phyloP scores from a whole-genome alignment of 139 green algal genomes.

The Chlamydomonas asymmetrica region DNA sequence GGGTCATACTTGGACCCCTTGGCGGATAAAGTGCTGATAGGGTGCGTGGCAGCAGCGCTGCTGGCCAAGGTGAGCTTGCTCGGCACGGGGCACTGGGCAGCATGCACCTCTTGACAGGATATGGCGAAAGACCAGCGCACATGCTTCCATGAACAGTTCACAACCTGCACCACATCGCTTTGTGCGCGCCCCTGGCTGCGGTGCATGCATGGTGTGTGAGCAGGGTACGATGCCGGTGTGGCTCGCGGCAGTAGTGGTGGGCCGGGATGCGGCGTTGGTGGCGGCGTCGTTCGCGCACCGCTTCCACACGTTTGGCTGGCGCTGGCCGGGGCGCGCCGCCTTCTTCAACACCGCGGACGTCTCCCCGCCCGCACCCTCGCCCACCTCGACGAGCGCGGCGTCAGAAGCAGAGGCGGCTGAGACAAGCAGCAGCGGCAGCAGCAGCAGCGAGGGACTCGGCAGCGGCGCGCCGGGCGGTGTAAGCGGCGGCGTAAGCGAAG shows the following conservation, averaged over 20 bases:
- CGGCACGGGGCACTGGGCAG: too few relatives aligned
- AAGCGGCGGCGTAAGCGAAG: background rate
- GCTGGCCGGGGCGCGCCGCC: slow-evolving; percentile 45
- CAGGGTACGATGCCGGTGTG: slow-evolving; percentile 58
- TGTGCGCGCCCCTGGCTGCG: too few relatives aligned
- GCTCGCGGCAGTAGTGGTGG: slow-evolving; percentile 71
- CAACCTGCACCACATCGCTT: too few relatives aligned
- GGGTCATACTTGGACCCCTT: slow-evolving; percentile 89
- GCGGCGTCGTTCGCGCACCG: slow-evolving; percentile 50
- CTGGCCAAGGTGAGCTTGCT: too few relatives aligned
- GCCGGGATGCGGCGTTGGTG: slow-evolving; percentile 71
- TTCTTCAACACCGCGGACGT: slow-evolving; percentile 62
- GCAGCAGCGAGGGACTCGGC: slow-evolving; percentile 8
- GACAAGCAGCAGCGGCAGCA: background rate
- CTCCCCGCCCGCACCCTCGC: background rate
- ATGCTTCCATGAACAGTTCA: too few relatives aligned
- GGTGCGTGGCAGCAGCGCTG: slow-evolving; percentile 57
- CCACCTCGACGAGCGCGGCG: background rate
- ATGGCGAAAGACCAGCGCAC: too few relatives aligned
- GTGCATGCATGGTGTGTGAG: too few relatives aligned
- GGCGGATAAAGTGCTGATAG: slow-evolving; percentile 80
- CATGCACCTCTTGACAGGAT: too few relatives aligned
- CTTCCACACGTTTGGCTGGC: slow-evolving; percentile 51
- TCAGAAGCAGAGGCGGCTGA: background rate
- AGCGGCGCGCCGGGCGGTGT: background rate